Conservation (phyloP, 345 rosid species). For the Gossypium ekmanianum region DNA sequence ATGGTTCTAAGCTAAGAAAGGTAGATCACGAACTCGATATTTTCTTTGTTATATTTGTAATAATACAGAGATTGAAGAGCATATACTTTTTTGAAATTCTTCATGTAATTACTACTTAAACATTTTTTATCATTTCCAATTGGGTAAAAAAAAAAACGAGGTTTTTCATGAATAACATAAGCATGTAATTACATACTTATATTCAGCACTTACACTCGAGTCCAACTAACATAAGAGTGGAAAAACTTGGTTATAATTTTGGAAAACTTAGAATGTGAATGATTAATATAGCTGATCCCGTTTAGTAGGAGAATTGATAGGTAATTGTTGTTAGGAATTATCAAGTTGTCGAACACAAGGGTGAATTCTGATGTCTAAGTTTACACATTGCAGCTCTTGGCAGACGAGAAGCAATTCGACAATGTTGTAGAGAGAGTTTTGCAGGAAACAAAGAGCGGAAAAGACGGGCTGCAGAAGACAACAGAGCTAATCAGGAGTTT, state of each 20-base stretch:
- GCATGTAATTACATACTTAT: not conserved
- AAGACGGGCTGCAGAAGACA: conserved; percentile 22
- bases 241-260: not conserved
- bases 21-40: conserved; percentile 29
- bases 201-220: not conserved
- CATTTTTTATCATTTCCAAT: not conserved
- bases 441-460: conserved; percentile 26
- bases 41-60: not conserved
- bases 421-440: conserved; percentile 35
- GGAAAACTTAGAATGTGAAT: too few relatives aligned
- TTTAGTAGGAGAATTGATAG: not conserved
- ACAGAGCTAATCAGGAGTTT: conserved; percentile 38
- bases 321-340: not conserved
- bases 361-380: conserved; percentile 10
- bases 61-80: not conserved
- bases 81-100: not conserved
- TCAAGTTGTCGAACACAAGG: not conserved
- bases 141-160: too few relatives aligned
- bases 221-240: not conserved
- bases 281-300: not conserved
- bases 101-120: not conserved
- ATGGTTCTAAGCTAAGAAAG: conserved; percentile 62
- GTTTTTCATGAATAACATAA: not conserved
- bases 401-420: conserved; percentile 43
- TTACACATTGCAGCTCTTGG: conserved; percentile 48